Base-by-base conservation (phyloP, 2,329 filamentous ascomycete genomes). In the Curvularia spicifera region DNA sequence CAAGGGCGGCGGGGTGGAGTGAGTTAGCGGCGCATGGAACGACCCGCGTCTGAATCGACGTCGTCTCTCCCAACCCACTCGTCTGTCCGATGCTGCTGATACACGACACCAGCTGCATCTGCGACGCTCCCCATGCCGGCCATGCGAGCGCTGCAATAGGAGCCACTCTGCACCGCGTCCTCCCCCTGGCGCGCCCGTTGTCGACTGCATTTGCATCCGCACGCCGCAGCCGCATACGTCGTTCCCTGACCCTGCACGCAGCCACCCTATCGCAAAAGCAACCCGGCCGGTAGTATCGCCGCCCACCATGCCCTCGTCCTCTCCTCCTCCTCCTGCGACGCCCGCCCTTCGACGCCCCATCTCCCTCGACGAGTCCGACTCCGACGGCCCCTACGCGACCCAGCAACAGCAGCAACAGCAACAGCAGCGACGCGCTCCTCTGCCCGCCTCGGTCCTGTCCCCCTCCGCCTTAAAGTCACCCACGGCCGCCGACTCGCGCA, bases 331-430 rank as follows among this genome's bases (percentile, higher is more conserved):
- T 20, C 71, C 72, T 44, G 71, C 71, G 37, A 75, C 73, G 44
- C 73, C 74, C 52, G 70, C 66, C 31, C 35, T 69, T 26, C 71
- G 69, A 31, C 67, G 68, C 22, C 69, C 70, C 4, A 54, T 65
- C 22, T 64, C 67, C 43, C 64, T 70, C 59, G 69, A 74, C 58
- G 69, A 71, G 45, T 74, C 71, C 49, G 74, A 76, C 54, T 77
- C 74, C 50, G 80, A 82, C 63, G 76, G 73, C 47, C 75, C 72
- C 43, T 77, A 78, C 51, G 69, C 70, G 44, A 78, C 76, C 43
- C 72, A 77, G 56, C 72, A 29, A 15, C 51, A 43, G 22, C 55
- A 76, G 51, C 67, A 67, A 26, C 71, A 49, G 12, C 45, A 48
- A n/a, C 52, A 29, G 26, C 52, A 43, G 22, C 55, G 70, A 40